A percentile compares a stretch with the other conserved stretches of the same genome.
Conservation (phyloP, 2,329 filamentous ascomycete genomes). For the Escovopsis sp. region DNA sequence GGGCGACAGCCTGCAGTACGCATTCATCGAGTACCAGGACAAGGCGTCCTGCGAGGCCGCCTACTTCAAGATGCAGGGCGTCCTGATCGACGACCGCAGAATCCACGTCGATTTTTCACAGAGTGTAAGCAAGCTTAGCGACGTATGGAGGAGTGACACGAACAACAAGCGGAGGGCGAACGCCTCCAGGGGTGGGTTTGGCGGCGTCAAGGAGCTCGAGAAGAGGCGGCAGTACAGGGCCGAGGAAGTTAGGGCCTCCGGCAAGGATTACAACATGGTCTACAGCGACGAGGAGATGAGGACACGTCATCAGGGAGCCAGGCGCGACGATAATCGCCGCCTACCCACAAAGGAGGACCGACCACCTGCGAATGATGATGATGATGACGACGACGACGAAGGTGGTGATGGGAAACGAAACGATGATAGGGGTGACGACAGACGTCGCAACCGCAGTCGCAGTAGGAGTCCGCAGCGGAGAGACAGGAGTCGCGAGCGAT, state of each 20-base stretch:
- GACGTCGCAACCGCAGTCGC: constrained; percentile 20
- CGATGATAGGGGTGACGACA: neutral
- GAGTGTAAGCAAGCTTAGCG: constrained; percentile 75
- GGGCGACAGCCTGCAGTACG: constrained; percentile 89
- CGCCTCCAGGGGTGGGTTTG: constrained; percentile 60
- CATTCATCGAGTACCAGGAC: constrained; percentile 92
- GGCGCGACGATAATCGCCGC: constrained; percentile 4
- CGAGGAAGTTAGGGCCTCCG: constrained; percentile 33
- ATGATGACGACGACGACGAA: no score
- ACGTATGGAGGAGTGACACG: constrained; percentile 75
- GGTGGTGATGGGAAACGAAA: no score
- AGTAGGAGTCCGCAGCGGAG: constrained; percentile 27
- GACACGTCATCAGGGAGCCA: constrained; percentile 24
- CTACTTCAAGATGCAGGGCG: constrained; percentile 98
- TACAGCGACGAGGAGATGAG: constrained; percentile 60
- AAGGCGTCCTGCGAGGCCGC: constrained; percentile 87
- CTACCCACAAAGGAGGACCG: constrained; percentile 9
- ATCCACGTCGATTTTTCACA: constrained; percentile 99
- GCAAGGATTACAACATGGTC: constrained; percentile 59
- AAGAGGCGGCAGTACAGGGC: constrained; percentile 80
- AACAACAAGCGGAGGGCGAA: constrained; percentile 60
- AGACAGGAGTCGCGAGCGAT: constrained; percentile 19
- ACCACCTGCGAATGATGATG: constrained; percentile 2
- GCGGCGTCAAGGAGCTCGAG: constrained; percentile 76
- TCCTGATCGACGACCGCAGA: constrained; percentile 89